Evolutionary conservation across 1,284 basidiomycete genomes (phyloP).

Genomic region (Irpex sp.): DNA sequence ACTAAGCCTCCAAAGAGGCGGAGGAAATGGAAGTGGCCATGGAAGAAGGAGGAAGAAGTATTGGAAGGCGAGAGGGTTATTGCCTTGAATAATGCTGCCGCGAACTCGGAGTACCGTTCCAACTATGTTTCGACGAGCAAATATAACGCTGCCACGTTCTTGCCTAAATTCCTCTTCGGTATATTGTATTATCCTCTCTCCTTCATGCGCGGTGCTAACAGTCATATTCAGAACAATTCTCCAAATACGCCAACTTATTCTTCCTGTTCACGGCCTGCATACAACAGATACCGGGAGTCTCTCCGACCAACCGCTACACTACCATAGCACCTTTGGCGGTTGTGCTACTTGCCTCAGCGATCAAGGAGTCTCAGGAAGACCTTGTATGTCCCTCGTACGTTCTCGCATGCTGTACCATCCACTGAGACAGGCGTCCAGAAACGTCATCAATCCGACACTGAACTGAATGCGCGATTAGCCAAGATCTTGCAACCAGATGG

Average conservation of each 20-base stretch:
- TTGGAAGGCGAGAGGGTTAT: conserved; percentile 65
- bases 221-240: conserved; percentile 80
- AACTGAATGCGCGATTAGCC: conserved; percentile 81
- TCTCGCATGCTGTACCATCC: neutral
- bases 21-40: conserved; percentile 69
- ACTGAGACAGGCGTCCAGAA: conserved; percentile 46
- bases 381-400: conserved; percentile 44
- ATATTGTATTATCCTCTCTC: conserved; percentile 2
- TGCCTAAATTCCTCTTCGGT: conserved; percentile 94
- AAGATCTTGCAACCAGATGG: conserved; percentile 70
- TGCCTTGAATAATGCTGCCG: conserved; percentile 63
- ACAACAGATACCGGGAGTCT: conserved; percentile 97
- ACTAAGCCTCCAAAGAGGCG: conserved; percentile 3
- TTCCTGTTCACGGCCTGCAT: conserved; percentile 98
- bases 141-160: conserved; percentile 86
- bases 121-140: conserved; percentile 96
- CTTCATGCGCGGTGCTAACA: neutral
- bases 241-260: conserved; percentile 91
- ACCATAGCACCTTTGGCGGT: conserved; percentile 90
- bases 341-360: conserved; percentile 91
- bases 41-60: conserved; percentile 62
- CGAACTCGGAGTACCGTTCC: conserved; percentile 62
- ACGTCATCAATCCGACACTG: conserved; percentile 92
- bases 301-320: conserved; percentile 93
- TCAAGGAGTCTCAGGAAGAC: conserved; percentile 97